Evolutionary conservation across 2,329 filamentous ascomycete species (phyloP).

Genomic region (Elsinoe fawcettii): DNA sequence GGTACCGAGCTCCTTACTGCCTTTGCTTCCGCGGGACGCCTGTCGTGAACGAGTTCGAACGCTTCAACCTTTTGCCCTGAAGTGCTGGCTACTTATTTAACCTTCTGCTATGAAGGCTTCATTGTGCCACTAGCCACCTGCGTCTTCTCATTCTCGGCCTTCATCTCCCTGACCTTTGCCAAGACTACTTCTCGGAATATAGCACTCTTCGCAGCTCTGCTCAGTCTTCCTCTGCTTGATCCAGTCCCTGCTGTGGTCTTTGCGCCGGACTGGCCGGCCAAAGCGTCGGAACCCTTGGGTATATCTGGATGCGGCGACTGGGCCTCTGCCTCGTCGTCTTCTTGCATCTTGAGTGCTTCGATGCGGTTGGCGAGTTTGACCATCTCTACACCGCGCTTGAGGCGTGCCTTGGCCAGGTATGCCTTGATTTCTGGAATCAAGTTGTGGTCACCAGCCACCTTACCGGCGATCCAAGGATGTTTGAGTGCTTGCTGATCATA

Average conservation of each 20-base stretch:
- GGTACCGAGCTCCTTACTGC: background rate
- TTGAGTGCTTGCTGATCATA: slow-evolving; percentile 59
- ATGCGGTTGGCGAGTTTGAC: slow-evolving; percentile 95
- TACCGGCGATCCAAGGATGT: slow-evolving; percentile 83
- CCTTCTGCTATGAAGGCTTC: slow-evolving; percentile 15
- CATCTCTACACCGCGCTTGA: slow-evolving; percentile 88
- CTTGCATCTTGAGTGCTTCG: slow-evolving; percentile 85
- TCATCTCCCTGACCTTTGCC: slow-evolving; percentile 87
- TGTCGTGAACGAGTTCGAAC: background rate
- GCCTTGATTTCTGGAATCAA: slow-evolving; percentile 93
- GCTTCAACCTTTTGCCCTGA: background rate
- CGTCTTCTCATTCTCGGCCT: slow-evolving; percentile 64
- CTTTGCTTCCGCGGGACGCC: background rate
- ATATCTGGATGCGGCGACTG: slow-evolving; percentile 42
- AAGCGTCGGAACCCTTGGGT: slow-evolving; percentile 53
- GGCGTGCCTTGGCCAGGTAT: slow-evolving; percentile 83
- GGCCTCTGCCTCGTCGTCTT: slow-evolving; percentile 67
- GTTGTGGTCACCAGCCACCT: slow-evolving; percentile 91
- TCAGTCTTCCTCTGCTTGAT: slow-evolving; percentile 45
- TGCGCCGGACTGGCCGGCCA: slow-evolving; percentile 40
- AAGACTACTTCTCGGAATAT: slow-evolving; percentile 94
- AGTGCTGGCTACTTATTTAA: background rate
- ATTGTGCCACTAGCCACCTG: slow-evolving; percentile 18
- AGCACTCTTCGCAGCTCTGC: slow-evolving; percentile 54
- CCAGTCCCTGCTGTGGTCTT: slow-evolving; percentile 25